Percentiles rank a stretch among this genome's conserved stretches.
Conservation (phyloP, 345 rosid genomes). For the Arabidopsis suecica region DNA sequence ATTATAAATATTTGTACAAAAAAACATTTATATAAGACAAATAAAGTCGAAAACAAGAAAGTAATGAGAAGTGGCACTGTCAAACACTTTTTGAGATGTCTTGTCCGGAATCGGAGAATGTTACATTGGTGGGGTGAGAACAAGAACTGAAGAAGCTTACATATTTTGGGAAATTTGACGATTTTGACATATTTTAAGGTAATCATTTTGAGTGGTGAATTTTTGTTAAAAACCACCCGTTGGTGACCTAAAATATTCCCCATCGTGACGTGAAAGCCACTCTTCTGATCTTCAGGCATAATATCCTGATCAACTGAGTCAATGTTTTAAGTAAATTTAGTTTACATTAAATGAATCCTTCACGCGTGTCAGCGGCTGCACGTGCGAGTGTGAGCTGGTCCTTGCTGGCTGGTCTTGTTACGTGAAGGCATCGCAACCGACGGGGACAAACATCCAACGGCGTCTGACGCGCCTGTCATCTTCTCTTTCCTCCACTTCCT, state of each 20-base stretch:
- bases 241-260: constrained; percentile 36
- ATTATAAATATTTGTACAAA: background rate
- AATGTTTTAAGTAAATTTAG: constrained; percentile 17
- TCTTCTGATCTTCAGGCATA: constrained; percentile 18
- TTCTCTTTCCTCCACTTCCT: constrained; percentile 45
- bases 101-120: constrained; percentile 43
- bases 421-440: constrained; percentile 49
- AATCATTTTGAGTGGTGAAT: background rate
- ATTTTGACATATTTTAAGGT: constrained; percentile 33
- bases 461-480: constrained; percentile 49
- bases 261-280: constrained; percentile 49
- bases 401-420: constrained; percentile 46
- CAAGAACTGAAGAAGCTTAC: constrained; percentile 26
- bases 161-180: constrained; percentile 2
- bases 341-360: constrained; percentile 36
- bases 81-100: constrained; percentile 43
- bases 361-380: constrained; percentile 47
- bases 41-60: constrained; percentile 21
- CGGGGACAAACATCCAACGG: constrained; percentile 59
- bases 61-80: constrained; percentile 44
- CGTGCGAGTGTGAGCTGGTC: constrained; percentile 52
- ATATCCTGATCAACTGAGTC: constrained; percentile 32
- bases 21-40: background rate
- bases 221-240: background rate
- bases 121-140: constrained; percentile 25